A percentile compares a stretch with the other conserved stretches of the same genome.
Evolutionary conservation across 345 rosid species (phyloP).

Genomic region (Pistacia vera): DNA sequence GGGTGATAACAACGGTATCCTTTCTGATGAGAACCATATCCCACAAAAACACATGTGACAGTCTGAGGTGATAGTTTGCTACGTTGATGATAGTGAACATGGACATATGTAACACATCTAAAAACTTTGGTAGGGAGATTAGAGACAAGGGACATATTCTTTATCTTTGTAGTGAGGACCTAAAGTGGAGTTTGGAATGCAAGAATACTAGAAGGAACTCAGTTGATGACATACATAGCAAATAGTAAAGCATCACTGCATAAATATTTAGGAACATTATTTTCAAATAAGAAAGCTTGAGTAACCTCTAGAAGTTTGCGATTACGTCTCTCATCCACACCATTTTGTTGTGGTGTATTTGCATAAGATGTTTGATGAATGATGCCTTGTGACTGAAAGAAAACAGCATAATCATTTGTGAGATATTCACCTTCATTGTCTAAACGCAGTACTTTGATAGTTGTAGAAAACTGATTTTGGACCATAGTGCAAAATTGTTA

Average conservation of each 20-base stretch:
- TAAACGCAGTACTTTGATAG: neutral
- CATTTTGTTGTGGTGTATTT: neutral
- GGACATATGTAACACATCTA: neutral
- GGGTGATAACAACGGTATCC: neutral
- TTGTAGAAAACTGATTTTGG: neutral
- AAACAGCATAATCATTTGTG: neutral
- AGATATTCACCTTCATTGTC: neutral
- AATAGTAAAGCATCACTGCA: neutral
- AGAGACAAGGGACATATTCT: neutral
- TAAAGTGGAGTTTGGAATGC: neutral
- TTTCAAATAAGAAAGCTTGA: neutral
- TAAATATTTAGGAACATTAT: neutral
- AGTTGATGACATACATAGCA: neutral
- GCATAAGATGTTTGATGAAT: neutral
- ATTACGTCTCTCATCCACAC: neutral
- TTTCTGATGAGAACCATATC: neutral
- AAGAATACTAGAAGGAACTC: neutral
- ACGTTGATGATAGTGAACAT: neutral
- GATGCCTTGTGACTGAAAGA: neutral
- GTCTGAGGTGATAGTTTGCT: neutral
- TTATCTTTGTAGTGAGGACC: neutral
- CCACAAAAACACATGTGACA: conserved; percentile 1
- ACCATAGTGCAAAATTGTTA: neutral
- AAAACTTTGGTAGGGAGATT: neutral
- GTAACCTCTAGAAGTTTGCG: neutral